Conservation (phyloP, 192 early-diverging fungal genomes). For the Podila verticillata region DNA sequence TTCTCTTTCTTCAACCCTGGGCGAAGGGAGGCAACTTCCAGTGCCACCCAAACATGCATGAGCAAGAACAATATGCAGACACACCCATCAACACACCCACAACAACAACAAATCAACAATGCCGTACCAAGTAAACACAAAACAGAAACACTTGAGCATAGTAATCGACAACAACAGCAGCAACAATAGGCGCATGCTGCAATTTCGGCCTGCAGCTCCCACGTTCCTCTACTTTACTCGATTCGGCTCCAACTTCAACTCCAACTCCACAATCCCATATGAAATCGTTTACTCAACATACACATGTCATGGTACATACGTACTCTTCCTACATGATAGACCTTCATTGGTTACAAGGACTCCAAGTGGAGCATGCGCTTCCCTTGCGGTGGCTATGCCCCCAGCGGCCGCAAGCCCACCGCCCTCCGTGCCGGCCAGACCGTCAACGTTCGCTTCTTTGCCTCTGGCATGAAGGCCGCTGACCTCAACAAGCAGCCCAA, state of each 20-base stretch:
- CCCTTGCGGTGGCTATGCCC: slow-evolving; percentile 54
- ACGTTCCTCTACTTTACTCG: too few species aligned
- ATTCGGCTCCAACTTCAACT: too few species aligned
- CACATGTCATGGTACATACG: background rate
- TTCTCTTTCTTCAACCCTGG: too few species aligned
- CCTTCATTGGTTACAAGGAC: slow-evolving; percentile 47
- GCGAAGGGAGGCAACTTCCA: too few species aligned
- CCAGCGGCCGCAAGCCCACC: slow-evolving; percentile 36
- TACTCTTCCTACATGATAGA: slow-evolving; percentile 6
- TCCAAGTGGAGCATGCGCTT: slow-evolving; percentile 23
- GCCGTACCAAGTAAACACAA: too few species aligned
- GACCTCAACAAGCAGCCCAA: slow-evolving; percentile 37
- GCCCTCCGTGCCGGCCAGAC: slow-evolving; percentile 60
- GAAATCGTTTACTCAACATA: background rate
- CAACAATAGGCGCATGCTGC: background rate
- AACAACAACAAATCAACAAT: too few species aligned
- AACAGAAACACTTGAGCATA: background rate
- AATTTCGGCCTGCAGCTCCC: background rate
- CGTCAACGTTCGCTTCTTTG: slow-evolving; percentile 58
- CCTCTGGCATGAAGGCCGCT: slow-evolving; percentile 32
- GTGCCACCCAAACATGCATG: too few species aligned
- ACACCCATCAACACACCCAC: too few species aligned
- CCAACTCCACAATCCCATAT: too few species aligned
- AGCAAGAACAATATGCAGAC: too few species aligned
- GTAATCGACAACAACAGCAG: background rate